Conservation (phyloP, 768 basidiomycete genomes). For the Imleria badia region DNA sequence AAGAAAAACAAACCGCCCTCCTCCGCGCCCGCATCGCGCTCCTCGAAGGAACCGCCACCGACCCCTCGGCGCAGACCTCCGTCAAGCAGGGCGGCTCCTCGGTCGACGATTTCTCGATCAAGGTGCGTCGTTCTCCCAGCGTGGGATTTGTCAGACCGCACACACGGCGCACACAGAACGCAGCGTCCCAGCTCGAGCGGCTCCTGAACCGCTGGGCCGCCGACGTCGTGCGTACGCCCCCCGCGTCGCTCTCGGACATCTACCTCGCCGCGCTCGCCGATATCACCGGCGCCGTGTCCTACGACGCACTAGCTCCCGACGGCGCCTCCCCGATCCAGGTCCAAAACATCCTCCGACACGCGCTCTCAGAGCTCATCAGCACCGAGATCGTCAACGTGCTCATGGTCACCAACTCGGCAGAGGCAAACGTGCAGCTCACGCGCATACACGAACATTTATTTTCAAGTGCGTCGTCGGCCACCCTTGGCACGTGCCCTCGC, state of each 20-base stretch:
- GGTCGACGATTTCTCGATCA: constrained; percentile 87
- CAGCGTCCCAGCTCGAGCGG: constrained; percentile 79
- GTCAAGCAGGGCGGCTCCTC: constrained; percentile 54
- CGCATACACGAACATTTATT: constrained; percentile 89
- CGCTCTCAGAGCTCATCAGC: constrained; percentile 69
- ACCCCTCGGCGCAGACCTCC: constrained; percentile 31
- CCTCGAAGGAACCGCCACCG: constrained; percentile 50
- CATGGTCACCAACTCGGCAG: constrained; percentile 81
- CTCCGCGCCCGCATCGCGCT: constrained; percentile 5
- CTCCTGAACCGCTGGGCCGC: constrained; percentile 82
- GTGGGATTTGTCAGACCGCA: background rate
- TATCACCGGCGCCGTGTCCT: constrained; percentile 43
- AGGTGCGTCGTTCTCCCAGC: constrained; percentile 43
- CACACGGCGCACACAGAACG: constrained; percentile 47
- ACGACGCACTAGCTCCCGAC: constrained; percentile 41
- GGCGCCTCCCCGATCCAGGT: constrained; percentile 65
- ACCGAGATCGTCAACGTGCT: constrained; percentile 83
- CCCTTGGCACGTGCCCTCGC: too few species aligned
- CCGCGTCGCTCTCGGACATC: constrained; percentile 44
- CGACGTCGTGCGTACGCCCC: constrained; percentile 2
- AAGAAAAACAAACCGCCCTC: constrained; percentile 75
- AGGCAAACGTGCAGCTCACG: constrained; percentile 81
- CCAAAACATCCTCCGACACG: constrained; percentile 78
- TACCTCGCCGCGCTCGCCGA: constrained; percentile 61
- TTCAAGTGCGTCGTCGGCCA: constrained; percentile 65